phyloP scores from a whole-genome alignment of 1,284 basidiomycete genomes.

The Hypsizygus ulmarius region DNA sequence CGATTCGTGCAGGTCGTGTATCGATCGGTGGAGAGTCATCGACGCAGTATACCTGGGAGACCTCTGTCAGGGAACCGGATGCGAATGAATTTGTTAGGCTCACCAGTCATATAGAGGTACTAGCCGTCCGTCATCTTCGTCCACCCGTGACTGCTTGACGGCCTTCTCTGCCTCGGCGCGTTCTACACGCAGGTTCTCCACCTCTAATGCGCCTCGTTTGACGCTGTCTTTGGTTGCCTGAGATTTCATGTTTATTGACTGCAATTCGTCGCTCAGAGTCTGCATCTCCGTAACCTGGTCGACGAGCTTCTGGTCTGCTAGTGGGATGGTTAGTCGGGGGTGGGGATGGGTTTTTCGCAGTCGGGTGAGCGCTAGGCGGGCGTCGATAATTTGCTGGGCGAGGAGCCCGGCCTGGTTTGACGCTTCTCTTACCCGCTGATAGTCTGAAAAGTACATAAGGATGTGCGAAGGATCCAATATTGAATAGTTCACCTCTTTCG shows the following conservation, averaged over 20 bases:
- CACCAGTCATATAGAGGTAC: slow-evolving; percentile 71
- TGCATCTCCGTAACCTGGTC: slow-evolving; percentile 75
- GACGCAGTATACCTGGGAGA: slow-evolving; percentile 64
- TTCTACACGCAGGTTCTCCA: slow-evolving; percentile 63
- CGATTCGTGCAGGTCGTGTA: slow-evolving; percentile 60
- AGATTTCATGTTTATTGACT: slow-evolving; percentile 52
- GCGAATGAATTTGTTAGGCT: slow-evolving; percentile 19
- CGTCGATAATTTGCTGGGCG: slow-evolving; percentile 75
- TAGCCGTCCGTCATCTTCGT: slow-evolving; percentile 63
- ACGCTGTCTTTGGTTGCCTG: slow-evolving; percentile 57
- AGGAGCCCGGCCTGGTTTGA: slow-evolving; percentile 57
- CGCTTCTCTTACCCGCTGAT: slow-evolving; percentile 49
- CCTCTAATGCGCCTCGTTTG: slow-evolving; percentile 54
- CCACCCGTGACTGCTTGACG: slow-evolving; percentile 56
- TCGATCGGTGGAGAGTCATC: slow-evolving; percentile 58
- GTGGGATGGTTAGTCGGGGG: slow-evolving; percentile 69
- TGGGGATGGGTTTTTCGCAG: slow-evolving; percentile 76
- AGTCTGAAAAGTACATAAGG: slow-evolving; percentile 42
- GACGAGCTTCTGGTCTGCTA: slow-evolving; percentile 69
- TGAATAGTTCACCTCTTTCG: slow-evolving; percentile 54
- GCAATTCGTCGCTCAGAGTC: slow-evolving; percentile 62
- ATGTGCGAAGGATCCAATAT: neutral
- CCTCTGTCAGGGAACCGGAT: neutral
- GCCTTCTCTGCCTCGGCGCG: slow-evolving; percentile 69
- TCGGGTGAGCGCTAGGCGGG: slow-evolving; percentile 73